Evolutionary conservation across 78 protist species (phyloP).

Genomic region (Dictyostelium brefeldianum): DNA sequence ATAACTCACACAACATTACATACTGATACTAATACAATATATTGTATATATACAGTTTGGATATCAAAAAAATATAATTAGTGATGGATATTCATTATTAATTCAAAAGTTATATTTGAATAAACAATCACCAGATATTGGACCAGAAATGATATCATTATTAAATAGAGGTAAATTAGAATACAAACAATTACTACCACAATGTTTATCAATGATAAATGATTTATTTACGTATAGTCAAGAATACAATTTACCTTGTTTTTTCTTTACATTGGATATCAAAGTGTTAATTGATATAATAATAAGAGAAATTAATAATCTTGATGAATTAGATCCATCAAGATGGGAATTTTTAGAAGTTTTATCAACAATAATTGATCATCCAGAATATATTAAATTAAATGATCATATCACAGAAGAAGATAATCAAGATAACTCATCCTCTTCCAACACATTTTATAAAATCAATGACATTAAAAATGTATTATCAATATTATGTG

Average conservation of each 20-base stretch:
- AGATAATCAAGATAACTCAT: background rate
- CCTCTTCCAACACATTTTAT: background rate
- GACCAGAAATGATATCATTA: constrained; percentile 57
- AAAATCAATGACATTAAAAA: constrained; percentile 38
- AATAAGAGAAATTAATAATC: constrained; percentile 54
- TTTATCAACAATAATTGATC: constrained; percentile 5
- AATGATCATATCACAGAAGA: background rate
- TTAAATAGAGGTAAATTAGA: constrained; percentile 68
- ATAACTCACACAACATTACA: too few relatives aligned
- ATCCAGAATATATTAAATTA: background rate
- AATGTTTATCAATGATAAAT: constrained; percentile 56
- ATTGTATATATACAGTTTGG: constrained; percentile 54
- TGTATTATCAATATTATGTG: background rate
- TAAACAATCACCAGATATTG: constrained; percentile 58
- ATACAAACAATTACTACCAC: constrained; percentile 19
- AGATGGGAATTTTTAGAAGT: constrained; percentile 73
- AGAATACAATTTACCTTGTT: constrained; percentile 44
- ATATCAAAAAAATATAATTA: constrained; percentile 29
- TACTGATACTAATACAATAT: too few relatives aligned
- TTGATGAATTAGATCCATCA: constrained; percentile 69
- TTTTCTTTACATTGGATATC: constrained; percentile 66
- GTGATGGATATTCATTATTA: constrained; percentile 40
- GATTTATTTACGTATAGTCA: constrained; percentile 50
- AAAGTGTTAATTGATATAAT: constrained; percentile 55
- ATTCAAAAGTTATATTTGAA: constrained; percentile 40